These are phyloP conservation scores for Ophiostoma himal-ulmi DNA, from an alignment of 2,329 filamentous ascomycete genomes.

Conservation along the genomic window DNA sequence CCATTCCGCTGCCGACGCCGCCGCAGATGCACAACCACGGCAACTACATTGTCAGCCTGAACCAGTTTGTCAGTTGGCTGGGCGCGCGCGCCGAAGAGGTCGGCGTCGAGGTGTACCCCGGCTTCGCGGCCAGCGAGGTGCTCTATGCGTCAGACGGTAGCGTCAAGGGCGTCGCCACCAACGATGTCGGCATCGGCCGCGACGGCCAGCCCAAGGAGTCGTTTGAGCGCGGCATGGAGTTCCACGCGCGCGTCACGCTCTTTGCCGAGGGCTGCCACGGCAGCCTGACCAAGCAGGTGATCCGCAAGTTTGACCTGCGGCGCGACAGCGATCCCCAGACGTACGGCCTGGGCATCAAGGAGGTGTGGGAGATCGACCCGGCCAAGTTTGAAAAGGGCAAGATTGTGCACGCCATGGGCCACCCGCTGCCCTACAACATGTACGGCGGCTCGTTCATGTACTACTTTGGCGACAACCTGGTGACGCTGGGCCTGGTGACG, in stretches of 20 bases:
- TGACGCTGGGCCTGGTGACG: slow-evolving; percentile 84
- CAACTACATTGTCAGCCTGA: slow-evolving; percentile 95
- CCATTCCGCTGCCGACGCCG: slow-evolving; percentile 77
- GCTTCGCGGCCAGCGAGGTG: slow-evolving; percentile 90
- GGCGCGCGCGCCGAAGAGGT: slow-evolving; percentile 94
- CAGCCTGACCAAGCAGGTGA: slow-evolving; percentile 88
- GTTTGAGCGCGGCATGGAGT: slow-evolving; percentile 97
- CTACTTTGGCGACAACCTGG: slow-evolving; percentile 95
- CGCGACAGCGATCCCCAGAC: slow-evolving; percentile 89
- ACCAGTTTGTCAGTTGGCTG: slow-evolving; percentile 92
- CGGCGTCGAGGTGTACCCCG: slow-evolving; percentile 92
- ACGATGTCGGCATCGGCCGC: slow-evolving; percentile 79
- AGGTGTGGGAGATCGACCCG: slow-evolving; percentile 93
- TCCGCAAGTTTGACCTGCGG: slow-evolving; percentile 87
- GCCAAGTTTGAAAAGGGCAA: slow-evolving; percentile 86
- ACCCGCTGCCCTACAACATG: slow-evolving; percentile 78
- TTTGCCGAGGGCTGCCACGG: slow-evolving; percentile 95
- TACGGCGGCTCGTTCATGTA: slow-evolving; percentile 99
- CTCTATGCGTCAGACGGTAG: slow-evolving; percentile 81
- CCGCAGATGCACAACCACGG: slow-evolving; percentile 98
- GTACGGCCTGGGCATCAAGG: slow-evolving; percentile 89
- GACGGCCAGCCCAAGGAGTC: slow-evolving; percentile 79
- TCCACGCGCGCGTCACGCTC: slow-evolving; percentile 84
- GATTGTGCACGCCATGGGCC: slow-evolving; percentile 86
- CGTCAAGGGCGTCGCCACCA: slow-evolving; percentile 90